phyloP scores from a whole-genome alignment of 2,329 filamentous ascomycete species.

The Hypoxylon sp. region DNA sequence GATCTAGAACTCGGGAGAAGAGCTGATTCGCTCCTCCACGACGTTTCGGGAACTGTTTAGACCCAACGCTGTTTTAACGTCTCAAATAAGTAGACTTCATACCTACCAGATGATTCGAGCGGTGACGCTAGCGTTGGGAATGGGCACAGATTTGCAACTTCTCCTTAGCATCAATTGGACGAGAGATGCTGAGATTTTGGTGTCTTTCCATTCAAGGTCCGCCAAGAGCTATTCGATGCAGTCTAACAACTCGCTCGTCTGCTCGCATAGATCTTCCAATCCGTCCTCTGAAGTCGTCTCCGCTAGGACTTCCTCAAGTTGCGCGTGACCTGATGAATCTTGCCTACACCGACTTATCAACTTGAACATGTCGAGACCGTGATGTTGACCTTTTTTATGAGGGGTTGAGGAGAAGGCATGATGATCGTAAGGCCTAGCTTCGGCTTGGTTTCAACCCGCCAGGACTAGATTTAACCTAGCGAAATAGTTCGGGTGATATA shows the following conservation, averaged over 20 bases:
- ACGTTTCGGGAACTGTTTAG: conserved; percentile 4
- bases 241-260: conserved; percentile 18
- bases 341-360: not conserved
- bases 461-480: conserved; percentile 31
- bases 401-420: conserved; percentile 5
- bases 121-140: conserved; percentile 7
- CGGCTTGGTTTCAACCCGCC: conserved; percentile 18
- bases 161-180: conserved; percentile 9
- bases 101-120: conserved; percentile 6
- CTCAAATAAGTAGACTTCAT: not conserved
- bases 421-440: conserved; percentile 21
- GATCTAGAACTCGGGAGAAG: not conserved
- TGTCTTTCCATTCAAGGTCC: conserved; percentile 8
- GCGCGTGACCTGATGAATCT: conserved; percentile 8
- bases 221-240: not conserved
- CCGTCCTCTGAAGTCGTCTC: conserved; percentile 15
- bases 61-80: conserved; percentile 10
- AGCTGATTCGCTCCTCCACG: not conserved
- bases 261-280: conserved; percentile 15
- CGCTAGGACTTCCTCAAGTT: not conserved
- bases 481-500: conserved; percentile 21
- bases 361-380: conserved; percentile 1
- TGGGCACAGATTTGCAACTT: conserved; percentile 1
- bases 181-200: not conserved
- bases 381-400: not conserved